These are phyloP conservation scores for Grosmannia penicillata DNA, from an alignment of 2,329 filamentous ascomycete species.

Conservation along the genomic window DNA sequence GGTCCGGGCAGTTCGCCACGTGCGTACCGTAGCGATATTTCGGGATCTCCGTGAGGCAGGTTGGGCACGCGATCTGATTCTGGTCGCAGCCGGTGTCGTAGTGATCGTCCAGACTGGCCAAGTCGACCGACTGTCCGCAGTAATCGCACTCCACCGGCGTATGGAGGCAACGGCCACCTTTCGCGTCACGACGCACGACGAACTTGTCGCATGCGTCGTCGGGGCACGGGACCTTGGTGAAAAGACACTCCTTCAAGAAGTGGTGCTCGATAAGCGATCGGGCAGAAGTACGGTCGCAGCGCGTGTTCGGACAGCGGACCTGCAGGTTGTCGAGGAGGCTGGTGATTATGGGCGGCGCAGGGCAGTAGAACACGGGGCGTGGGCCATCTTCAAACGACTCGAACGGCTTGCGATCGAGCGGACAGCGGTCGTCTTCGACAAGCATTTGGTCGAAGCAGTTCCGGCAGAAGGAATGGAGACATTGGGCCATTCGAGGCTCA, in stretches of 20 bases:
- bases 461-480: conserved; percentile 52
- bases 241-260: conserved; percentile 39
- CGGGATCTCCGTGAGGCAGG: conserved; percentile 30
- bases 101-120: conserved; percentile 30
- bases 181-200: conserved; percentile 33
- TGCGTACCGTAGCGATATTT: conserved; percentile 32
- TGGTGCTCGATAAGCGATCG: conserved; percentile 42
- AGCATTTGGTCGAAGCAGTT: conserved; percentile 35
- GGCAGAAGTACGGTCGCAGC: conserved; percentile 34
- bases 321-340: conserved; percentile 46
- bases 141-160: conserved; percentile 34
- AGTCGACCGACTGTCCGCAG: conserved; percentile 34
- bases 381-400: conserved; percentile 16
- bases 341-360: conserved; percentile 31
- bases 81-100: conserved; percentile 28
- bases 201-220: conserved; percentile 34
- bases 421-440: conserved; percentile 31
- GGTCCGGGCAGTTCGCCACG: conserved; percentile 28
- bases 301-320: conserved; percentile 44
- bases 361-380: conserved; percentile 5
- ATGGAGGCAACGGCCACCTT: conserved; percentile 40
- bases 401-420: conserved; percentile 39
- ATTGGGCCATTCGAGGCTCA: conserved; percentile 42
- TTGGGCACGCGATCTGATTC: conserved; percentile 31
- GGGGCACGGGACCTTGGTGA: conserved; percentile 40